These are phyloP conservation scores for Chlamydomonas sp. DNA, from an alignment of 139 green algal genomes.

Conservation along the genomic window DNA sequence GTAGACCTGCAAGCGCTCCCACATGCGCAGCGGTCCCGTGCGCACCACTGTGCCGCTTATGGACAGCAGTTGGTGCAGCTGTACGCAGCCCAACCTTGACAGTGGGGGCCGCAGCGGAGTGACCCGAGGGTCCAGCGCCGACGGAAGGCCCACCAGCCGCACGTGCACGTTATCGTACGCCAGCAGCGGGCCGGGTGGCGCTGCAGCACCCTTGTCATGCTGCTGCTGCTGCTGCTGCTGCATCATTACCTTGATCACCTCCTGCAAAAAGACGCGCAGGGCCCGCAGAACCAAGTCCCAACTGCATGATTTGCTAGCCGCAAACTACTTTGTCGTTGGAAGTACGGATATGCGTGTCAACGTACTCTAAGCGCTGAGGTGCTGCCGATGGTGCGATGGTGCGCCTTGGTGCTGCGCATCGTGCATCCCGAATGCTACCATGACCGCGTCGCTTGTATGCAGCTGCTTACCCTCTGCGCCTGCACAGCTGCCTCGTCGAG, in stretches of 20 bases:
- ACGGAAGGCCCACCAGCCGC: constrained; percentile 59
- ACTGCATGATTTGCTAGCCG: not conserved
- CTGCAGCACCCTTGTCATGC: not conserved
- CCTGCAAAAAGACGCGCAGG: not conserved
- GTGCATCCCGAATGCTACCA: not conserved
- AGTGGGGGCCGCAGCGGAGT: constrained; percentile 48
- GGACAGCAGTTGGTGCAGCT: constrained; percentile 74
- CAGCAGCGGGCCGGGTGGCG: not conserved
- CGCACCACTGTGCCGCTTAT: constrained; percentile 82
- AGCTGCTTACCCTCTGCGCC: constrained; percentile 3
- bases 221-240: constrained; percentile 9
- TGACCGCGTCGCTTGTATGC: not conserved
- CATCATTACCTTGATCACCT: not conserved
- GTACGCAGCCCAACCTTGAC: constrained; percentile 53
- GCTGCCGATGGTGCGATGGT: not conserved
- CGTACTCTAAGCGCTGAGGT: not conserved
- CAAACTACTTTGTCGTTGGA: too few relatives aligned
- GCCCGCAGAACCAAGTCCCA: not conserved
- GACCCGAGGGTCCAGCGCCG: constrained; percentile 40
- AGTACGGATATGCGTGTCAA: too few relatives aligned
- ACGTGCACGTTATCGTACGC: constrained; percentile 64
- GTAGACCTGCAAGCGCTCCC: constrained; percentile 74
- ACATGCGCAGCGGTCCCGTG: constrained; percentile 74
- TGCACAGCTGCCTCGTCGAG: not conserved
- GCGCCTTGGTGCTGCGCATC: too few relatives aligned